A percentile compares a stretch with the other conserved stretches of the same genome.
phyloP scores from a whole-genome alignment of 164 flowering plant species.

The Magnolia kwangsiensis region DNA sequence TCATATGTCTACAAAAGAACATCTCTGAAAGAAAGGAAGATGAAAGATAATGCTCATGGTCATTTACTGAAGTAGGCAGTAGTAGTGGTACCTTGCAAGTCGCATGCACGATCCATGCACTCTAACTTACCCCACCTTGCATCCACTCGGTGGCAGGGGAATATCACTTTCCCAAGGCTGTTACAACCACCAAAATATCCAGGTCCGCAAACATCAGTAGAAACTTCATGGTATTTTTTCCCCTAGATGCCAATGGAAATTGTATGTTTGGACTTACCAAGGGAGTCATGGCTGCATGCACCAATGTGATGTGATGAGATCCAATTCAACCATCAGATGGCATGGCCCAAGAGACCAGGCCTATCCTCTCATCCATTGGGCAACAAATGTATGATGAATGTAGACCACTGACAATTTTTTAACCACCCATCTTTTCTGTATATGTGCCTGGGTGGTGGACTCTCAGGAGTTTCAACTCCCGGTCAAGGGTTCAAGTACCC shows the following conservation, averaged over 20 bases:
- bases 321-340: background rate
- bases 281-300: background rate
- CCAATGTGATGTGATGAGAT: background rate
- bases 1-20: background rate
- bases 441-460: too few relatives aligned
- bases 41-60: background rate
- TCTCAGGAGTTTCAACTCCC: too few relatives aligned
- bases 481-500: too few relatives aligned
- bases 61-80: constrained; percentile 17
- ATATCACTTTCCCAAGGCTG: constrained; percentile 78
- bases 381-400: too few relatives aligned
- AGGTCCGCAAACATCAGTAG: background rate
- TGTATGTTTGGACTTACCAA: background rate
- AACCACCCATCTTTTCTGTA: too few relatives aligned
- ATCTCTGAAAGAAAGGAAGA: too few relatives aligned
- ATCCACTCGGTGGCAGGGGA: constrained; percentile 88
- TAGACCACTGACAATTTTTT: too few relatives aligned
- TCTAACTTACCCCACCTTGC: constrained; percentile 99
- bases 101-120: constrained; percentile 81
- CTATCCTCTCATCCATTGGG: background rate
- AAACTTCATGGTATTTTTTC: background rate
- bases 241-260: background rate
- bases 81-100: constrained; percentile 53
- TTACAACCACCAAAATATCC: constrained; percentile 9
- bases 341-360: background rate